phyloP scores from a whole-genome alignment of 202 grass and related monocot genomes.

The Panicum hallii region DNA sequence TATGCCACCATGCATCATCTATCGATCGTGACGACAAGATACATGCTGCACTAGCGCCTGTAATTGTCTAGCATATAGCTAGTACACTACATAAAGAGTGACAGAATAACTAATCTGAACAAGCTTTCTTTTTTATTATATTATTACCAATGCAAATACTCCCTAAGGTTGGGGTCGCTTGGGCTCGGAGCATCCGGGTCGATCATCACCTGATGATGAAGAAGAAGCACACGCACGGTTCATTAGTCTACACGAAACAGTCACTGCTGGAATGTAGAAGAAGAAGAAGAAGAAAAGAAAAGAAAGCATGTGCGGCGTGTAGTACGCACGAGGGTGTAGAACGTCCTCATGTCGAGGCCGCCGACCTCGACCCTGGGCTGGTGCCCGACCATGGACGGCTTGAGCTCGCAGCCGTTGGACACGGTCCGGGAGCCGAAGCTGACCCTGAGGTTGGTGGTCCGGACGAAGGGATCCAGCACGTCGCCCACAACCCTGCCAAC shows the following conservation, averaged over 20 bases:
- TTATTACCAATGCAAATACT: constrained; percentile 78
- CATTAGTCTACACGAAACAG: too few relatives aligned
- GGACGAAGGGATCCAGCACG: constrained; percentile 74
- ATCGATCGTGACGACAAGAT: neutral
- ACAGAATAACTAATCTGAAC: neutral
- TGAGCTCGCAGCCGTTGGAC: constrained; percentile 80
- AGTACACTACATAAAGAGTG: neutral
- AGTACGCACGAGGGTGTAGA: constrained; percentile 80
- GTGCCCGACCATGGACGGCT: constrained; percentile 70
- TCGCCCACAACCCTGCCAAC: constrained; percentile 89
- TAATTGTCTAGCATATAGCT: neutral
- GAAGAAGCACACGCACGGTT: neutral
- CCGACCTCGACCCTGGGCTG: constrained; percentile 85
- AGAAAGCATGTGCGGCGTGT: neutral
- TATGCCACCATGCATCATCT: neutral
- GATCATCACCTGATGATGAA: constrained; percentile 51
- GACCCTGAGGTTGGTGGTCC: constrained; percentile 57
- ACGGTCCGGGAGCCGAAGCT: constrained; percentile 55
- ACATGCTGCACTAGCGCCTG: neutral
- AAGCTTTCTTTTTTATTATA: too few relatives aligned
- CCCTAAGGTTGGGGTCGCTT: constrained; percentile 74
- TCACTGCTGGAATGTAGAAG: too few relatives aligned
- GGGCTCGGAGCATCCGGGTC: constrained; percentile 93
- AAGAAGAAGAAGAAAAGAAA: too few relatives aligned
- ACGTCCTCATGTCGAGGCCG: constrained; percentile 73